These are phyloP conservation scores for Paracamarosporium sp. DNA, from an alignment of 2,329 filamentous ascomycete species.

Conservation along the genomic window DNA sequence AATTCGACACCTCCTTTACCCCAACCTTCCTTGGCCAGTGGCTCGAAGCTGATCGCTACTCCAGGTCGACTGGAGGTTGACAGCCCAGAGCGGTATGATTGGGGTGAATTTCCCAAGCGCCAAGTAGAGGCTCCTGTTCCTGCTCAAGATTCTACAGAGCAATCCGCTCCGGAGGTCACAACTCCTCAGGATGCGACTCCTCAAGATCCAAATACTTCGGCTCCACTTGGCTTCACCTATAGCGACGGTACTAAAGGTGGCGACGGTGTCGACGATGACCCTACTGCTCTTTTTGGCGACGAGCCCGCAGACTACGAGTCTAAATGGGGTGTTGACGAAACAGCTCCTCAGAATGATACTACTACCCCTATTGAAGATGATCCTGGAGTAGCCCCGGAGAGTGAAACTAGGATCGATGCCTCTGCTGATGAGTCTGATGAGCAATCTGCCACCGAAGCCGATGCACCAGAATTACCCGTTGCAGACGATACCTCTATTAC, in stretches of 20 bases:
- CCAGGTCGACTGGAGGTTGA: not conserved
- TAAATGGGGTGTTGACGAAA: constrained; percentile 6
- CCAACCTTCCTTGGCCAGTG: not conserved
- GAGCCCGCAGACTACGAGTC: constrained; percentile 13
- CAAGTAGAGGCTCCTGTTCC: not conserved
- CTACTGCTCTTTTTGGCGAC: constrained; percentile 11
- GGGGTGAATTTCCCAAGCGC: not conserved
- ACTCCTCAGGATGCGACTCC: not conserved
- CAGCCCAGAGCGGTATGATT: not conserved
- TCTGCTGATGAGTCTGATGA: not conserved
- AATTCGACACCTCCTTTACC: not conserved
- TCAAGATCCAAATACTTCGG: not conserved
- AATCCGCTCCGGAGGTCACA: not conserved
- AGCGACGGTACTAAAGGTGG: constrained; percentile 9
- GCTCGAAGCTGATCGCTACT: not conserved
- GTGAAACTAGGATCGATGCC: too few relatives aligned
- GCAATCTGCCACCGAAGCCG: not conserved
- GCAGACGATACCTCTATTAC: too few relatives aligned
- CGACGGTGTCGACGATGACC: constrained; percentile 9
- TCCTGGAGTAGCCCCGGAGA: too few relatives aligned
- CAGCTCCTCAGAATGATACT: not conserved
- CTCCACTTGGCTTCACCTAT: not conserved
- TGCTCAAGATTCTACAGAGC: not conserved
- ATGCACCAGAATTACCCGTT: too few relatives aligned
- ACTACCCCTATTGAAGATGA: not conserved